A percentile compares a stretch with the other conserved stretches of the same genome.
Evolutionary conservation across 139 green algal genomes (phyloP).

Genomic region (Desmodesmus armatus): DNA sequence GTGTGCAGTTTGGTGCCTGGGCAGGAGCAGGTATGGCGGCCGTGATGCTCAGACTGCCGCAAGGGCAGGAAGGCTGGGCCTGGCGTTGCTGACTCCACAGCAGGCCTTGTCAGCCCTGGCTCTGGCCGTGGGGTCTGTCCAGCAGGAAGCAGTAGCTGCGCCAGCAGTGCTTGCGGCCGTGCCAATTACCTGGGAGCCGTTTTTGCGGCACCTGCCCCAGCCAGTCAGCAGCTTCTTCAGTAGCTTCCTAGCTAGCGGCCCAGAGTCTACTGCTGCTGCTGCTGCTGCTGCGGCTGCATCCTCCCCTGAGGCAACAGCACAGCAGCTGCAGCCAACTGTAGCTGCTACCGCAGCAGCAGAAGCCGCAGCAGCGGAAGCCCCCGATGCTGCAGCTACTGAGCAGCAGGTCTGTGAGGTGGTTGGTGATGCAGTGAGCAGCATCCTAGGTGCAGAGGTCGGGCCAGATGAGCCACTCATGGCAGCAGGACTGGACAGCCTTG

Average conservation of each 20-base stretch:
- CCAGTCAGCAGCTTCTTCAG: slow-evolving; percentile 36
- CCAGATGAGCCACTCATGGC: slow-evolving; percentile 78
- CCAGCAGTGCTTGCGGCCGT: slow-evolving; percentile 40
- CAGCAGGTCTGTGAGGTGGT: slow-evolving; percentile 18
- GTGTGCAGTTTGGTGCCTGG: slow-evolving; percentile 68
- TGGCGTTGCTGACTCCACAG: slow-evolving; percentile 62
- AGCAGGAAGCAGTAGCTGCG: not conserved
- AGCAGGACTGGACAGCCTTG: slow-evolving; percentile 83
- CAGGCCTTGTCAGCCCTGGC: slow-evolving; percentile 61
- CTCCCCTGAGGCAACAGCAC: not conserved
- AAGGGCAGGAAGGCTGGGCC: slow-evolving; percentile 69
- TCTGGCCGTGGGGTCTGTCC: not conserved
- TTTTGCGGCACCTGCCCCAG: slow-evolving; percentile 51
- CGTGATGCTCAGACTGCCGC: slow-evolving; percentile 62
- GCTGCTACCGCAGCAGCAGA: not conserved
- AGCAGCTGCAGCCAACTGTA: not conserved
- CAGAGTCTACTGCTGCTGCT: not conserved
- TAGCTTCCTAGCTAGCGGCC: slow-evolving; percentile 5
- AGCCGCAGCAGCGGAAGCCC: slow-evolving; percentile 5
- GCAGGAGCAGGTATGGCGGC: slow-evolving; percentile 62
- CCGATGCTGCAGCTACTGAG: not conserved
- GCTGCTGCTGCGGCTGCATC: slow-evolving; percentile 2
- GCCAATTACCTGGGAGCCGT: slow-evolving; percentile 56
- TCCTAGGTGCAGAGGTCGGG: slow-evolving; percentile 59
- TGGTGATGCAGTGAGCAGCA: slow-evolving; percentile 43